phyloP scores from a whole-genome alignment of 192 early-diverging fungal genomes.

The Dimargaris cristalligena region DNA sequence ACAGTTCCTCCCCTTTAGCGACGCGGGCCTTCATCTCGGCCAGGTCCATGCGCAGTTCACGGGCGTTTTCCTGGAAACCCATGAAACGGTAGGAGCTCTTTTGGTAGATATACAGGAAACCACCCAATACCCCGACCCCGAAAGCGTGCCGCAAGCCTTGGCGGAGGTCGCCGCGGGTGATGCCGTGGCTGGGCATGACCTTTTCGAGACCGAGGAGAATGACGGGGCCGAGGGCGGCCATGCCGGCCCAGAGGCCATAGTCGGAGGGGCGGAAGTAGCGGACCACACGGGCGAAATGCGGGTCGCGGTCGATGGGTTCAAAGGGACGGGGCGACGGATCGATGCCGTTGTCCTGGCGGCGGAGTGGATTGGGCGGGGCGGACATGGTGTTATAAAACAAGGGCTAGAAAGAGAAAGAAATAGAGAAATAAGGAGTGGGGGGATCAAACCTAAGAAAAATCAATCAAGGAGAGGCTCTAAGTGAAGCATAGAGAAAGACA shows the following conservation, averaged over 20 bases:
- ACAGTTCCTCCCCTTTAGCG: slow-evolving; percentile 48
- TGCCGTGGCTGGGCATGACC: slow-evolving; percentile 1
- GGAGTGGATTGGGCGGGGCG: background rate
- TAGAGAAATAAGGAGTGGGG: background rate
- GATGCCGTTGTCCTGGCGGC: background rate
- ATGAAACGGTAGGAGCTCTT: slow-evolving; percentile 60
- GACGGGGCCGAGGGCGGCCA: slow-evolving; percentile 54
- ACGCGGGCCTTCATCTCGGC: slow-evolving; percentile 40
- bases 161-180: slow-evolving; percentile 16
- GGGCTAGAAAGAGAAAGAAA: background rate
- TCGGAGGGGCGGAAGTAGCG: slow-evolving; percentile 78
- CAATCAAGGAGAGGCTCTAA: background rate
- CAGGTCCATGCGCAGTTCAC: slow-evolving; percentile 53
- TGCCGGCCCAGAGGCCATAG: slow-evolving; percentile 40
- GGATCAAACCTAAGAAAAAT: background rate
- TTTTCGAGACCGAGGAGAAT: slow-evolving; percentile 60
- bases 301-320: slow-evolving; percentile 77
- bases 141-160: slow-evolving; percentile 34
- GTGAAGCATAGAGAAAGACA: background rate
- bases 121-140: slow-evolving; percentile 35
- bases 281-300: slow-evolving; percentile 76
- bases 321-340: slow-evolving; percentile 27
- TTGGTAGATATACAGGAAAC: slow-evolving; percentile 67
- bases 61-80: slow-evolving; percentile 75
- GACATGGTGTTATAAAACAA: too few species aligned